Evolutionary conservation across 805 yeast genomes (phyloP), one percentile per base, ranked within the genome.

Genomic region (Kregervanrija fluxuum): DNA sequence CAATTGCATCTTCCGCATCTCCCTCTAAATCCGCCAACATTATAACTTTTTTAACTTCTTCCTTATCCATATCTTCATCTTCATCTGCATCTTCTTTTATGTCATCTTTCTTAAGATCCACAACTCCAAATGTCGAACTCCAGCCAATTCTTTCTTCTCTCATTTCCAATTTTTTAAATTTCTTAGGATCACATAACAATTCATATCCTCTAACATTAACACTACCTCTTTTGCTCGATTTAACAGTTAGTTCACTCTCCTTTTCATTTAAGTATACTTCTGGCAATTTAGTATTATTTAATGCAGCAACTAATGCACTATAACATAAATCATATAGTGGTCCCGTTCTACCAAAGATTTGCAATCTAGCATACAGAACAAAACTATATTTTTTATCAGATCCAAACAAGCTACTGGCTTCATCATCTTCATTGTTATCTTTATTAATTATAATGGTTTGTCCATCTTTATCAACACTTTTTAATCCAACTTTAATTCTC

Each of bases 301-400:
- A 64, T 0, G 95, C 93, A 31, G 72, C 66, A 5, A 84, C 56
- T 17, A 87, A 61, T 3, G 90, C 76, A 15, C 74, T 76, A 79
- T 89, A 83, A 39, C 85, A 82, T 10, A 82, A 63, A 55, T 89
- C 96, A 54, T 80, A 81, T 28, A 84, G 66, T 2, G 96, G 95
- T 0, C 95, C 95, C 1, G 86, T 71, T 46, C 93, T 75, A 40
- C 91, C 81, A 53, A 85, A 81, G 0, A 89, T 88, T 52, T 82
- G 80, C 35, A 88, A 69, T 53, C 79, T 79, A 3, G 91, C 90
- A 56, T 79, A 79, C 31, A 90, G 61, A 3, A 83, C 85, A 60
- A 73, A 71, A 40, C 74, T 65, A 68, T 76, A 79, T 31, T 64
- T 64, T 51, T 75, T 66, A 48, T 67, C 65, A n/a, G 73, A 66